Conservation (phyloP, 2,329 filamentous ascomycete species). For the Amphichorda felina region DNA sequence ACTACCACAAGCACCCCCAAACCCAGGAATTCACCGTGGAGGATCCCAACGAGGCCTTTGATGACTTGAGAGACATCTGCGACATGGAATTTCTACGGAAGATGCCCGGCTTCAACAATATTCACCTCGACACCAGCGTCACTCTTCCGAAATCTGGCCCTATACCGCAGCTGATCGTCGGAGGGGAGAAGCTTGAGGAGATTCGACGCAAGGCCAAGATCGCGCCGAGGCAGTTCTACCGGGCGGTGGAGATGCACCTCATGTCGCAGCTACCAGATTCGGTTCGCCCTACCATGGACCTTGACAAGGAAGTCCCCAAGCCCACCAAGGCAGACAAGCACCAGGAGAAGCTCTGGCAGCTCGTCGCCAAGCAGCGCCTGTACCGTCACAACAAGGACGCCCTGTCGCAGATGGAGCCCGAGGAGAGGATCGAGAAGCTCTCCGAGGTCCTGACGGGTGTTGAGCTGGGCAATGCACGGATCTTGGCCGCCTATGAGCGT, state of each 20-base stretch:
- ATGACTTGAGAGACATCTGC: conserved; percentile 64
- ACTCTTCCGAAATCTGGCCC: conserved; percentile 34
- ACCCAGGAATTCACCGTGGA: conserved; percentile 84
- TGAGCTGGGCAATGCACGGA: conserved; percentile 59
- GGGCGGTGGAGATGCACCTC: conserved; percentile 65
- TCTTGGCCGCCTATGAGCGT: conserved; percentile 40
- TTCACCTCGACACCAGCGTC: conserved; percentile 42
- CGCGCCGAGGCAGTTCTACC: conserved; percentile 61
- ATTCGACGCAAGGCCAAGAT: conserved; percentile 59
- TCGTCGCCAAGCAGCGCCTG: conserved; percentile 66
- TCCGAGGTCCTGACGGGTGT: conserved; percentile 57
- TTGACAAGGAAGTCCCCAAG: conserved; percentile 27
- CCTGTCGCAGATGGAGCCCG: conserved; percentile 55
- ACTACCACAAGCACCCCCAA: conserved; percentile 53
- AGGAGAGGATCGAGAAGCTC: conserved; percentile 61
- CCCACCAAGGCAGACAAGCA: conserved; percentile 45
- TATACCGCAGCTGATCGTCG: conserved; percentile 42
- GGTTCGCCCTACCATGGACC: conserved; percentile 39
- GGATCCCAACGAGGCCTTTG: conserved; percentile 81
- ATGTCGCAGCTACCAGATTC: conserved; percentile 46
- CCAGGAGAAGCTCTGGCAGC: conserved; percentile 57
- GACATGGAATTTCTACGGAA: conserved; percentile 56
- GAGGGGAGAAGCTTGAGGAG: conserved; percentile 38
- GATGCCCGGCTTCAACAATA: conserved; percentile 41
- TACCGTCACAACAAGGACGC: conserved; percentile 64